Evolutionary conservation across 176 grass and related monocot genomes (phyloP), one percentile per base, ranked within the genome.

Genomic region (Musa beccarii): DNA sequence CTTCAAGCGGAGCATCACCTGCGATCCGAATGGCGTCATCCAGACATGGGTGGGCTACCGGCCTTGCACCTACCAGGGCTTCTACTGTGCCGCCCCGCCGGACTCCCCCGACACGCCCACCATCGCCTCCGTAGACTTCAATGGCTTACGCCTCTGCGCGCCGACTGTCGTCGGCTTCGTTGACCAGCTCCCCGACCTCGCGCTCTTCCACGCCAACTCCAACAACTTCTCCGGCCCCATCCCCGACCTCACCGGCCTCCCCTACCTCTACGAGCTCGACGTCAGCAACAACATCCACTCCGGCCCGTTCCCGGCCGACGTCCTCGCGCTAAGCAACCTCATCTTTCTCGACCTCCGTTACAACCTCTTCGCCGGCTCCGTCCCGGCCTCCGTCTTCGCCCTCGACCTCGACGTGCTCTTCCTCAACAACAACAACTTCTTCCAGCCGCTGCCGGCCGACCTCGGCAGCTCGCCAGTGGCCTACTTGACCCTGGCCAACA

Each of bases 81-180:
- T 74, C 53, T 14, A 74, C 24, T 74, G 72, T 23, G 72, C 20
- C 22, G 54, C 53, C 53, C 72, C 72, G 20, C 53, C 52, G 53
- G 53, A 74, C 53, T 54, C 72, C 53, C 72, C 72, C 3, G 24
- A 57, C 20, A 57, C 52, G 11, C 72, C 72, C 53, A 74, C 72
- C 72, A n/a, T 74, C 72, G 72, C 72, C 53, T 55, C 72, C 72
- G 52, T 74, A 13, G 72, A 74, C 72, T 56, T 74, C 24, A 74
- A 74, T 22, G 53, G 72, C 52, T 74, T 29, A 53, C 1, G 2
- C 72, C 72, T 74, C 72, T 16, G 13, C 52, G 72, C 72, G 2
- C 72, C 72, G 17, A 59, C 72, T 53, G 1, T 74, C 21, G 11
- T 1, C 15, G 72, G 72, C 24, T 74, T 74, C 72, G 9, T 74